phyloP scores from a whole-genome alignment of 257 asterid genomes.

The Plantago major region DNA sequence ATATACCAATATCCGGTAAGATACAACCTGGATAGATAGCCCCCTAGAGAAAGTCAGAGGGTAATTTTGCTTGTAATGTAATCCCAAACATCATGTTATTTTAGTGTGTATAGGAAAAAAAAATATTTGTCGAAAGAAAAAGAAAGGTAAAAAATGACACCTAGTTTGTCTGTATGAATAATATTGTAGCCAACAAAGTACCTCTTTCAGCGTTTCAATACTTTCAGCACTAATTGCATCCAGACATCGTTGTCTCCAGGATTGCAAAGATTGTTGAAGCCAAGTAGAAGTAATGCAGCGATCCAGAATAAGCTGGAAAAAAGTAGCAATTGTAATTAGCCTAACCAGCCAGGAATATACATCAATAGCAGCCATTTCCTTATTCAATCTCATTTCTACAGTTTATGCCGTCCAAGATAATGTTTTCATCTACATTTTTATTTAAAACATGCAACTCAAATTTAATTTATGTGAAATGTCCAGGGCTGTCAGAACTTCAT shows the following conservation, averaged over 20 bases:
- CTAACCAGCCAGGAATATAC: slow-evolving; percentile 8
- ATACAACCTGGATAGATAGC: too few species aligned
- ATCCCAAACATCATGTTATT: too few species aligned
- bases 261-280: slow-evolving; percentile 49
- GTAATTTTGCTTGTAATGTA: too few species aligned
- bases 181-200: slow-evolving; percentile 23
- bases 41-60: too few species aligned
- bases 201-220: slow-evolving; percentile 85
- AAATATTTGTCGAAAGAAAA: too few species aligned
- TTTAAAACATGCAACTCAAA: too few species aligned
- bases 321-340: slow-evolving; percentile 21
- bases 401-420: background rate
- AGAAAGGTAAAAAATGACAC: too few species aligned
- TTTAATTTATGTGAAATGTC: too few species aligned
- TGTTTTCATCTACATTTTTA: too few species aligned
- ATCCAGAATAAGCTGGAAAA: slow-evolving; percentile 69
- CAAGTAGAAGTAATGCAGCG: slow-evolving; percentile 53
- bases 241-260: slow-evolving; percentile 77
- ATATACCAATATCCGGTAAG: too few species aligned
- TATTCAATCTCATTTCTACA: background rate
- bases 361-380: slow-evolving; percentile 12
- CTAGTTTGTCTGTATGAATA: background rate
- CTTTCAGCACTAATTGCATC: slow-evolving; percentile 76
- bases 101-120: too few species aligned
- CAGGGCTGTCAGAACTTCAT: too few species aligned